Evolutionary conservation across 192 early-diverging fungal genomes (phyloP), one percentile per base, ranked within the genome.

Genomic region (Phycomyces nitens): DNA sequence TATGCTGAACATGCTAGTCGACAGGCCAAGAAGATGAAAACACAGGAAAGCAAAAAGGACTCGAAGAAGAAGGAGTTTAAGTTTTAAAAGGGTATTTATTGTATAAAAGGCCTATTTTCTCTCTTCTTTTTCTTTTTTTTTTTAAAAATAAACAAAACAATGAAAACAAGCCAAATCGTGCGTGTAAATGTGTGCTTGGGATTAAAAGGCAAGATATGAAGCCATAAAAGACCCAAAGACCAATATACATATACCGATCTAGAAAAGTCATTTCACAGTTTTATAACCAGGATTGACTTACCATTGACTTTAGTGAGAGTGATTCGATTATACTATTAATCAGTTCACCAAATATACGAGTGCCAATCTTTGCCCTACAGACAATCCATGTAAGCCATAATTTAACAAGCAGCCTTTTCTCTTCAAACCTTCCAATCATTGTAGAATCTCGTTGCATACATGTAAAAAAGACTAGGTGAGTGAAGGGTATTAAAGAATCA

Each of bases 1-100:
- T 85, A 94, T 27, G 90, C 88, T 10, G 92, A 95, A 58, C 91
- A 94, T 78, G 89, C 86, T 5, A 78, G 70, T 7, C 79, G 81
- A 60, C 80, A 90, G 58, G 73, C 84, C 9, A 82, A 82, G 56
- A 93, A 92, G 77, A 77, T 85, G 55, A 90, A 88, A 71, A 78
- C 85, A 57, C 72, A 85, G 29, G 82, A 86, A 49, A 71, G 72
- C n/a, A 73, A 78, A 53, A 68, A 63, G 42, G 60, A 69, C 4
- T 29, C 42, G 0, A 75, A 75, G 53, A 66, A 75, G 50, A 75
- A 70, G 53, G 73, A 75, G 26, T 75, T 75, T 61, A 75, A 75
- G 52, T 75, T 68, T 63, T 87, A 56, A 53, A 34, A 5, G 7
- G 2, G 7, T 7, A 34, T 34, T 34, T 34, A 34, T 34, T 34